Evolutionary conservation across 495 filamentous ascomycete genomes (phyloP), one percentile per base, ranked within the genome.

Genomic region (Aspergillus panamensis): DNA sequence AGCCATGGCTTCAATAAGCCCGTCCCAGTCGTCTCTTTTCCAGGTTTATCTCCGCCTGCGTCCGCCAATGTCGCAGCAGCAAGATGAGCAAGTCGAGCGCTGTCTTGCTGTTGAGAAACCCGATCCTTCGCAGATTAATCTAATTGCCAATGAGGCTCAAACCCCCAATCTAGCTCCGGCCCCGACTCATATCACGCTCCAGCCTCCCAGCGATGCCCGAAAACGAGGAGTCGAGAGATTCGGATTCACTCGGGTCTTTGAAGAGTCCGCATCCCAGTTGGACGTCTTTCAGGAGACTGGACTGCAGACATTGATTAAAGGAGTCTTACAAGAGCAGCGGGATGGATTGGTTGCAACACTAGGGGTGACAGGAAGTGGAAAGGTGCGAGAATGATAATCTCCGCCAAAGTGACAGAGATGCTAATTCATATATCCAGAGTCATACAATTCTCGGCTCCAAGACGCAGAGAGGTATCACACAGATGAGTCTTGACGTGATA

Each of bases 391-490:
- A 5, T n/a, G 33, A 17, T 13, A 8, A 37, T 8, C 33, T 21
- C 6, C 49, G 21, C 42, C n/a, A n/a, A 35, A 21, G 1, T 17
- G 17, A 17, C 39, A 47, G 19, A 16, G 47, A 55, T 20, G 52
- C 64, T 69, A 45, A 66, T 60, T 48, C 40, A 58, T 51, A 71
- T 58, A 13, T 51, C 25, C 63, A 97, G 93, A 92, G 89, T 61
- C 91, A 98, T 68, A 98, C 94, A n/a, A 96, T 97, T 62, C 82
- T 98, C 10, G 94, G 94, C 51, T 92, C 89, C 16, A 87, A 86
- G 61, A 82, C 82, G 13, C 88, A 96, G 69, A 87, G 91, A 50
- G 94, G 94, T 57, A 74, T 98, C 50, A 96, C 89, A 3, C 94
- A 98, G 67, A 86, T 98, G 67, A 82, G 90, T 7, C 85, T 97